Conservation (phyloP, 306 rosid species). For the Cucurbita ficifolia region DNA sequence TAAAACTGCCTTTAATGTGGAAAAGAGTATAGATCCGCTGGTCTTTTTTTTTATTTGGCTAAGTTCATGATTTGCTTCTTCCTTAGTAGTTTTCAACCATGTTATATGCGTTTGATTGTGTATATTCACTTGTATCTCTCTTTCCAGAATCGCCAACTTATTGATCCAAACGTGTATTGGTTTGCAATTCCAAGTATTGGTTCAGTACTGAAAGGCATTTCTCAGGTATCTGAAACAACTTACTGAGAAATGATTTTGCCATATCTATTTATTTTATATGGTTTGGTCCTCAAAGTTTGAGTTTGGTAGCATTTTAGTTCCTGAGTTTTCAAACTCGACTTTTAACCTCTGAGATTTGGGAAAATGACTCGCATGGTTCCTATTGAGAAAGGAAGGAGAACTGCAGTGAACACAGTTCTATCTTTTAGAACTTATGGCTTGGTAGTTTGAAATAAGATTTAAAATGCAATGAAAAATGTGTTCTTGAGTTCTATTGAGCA, state of each 20-base stretch:
- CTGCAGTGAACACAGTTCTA: background rate
- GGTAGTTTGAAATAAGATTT: background rate
- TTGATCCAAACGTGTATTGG: constrained; percentile 79
- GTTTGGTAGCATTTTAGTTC: too few species aligned
- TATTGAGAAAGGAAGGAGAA: too few species aligned
- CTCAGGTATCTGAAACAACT: constrained; percentile 47
- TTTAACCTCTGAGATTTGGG: too few species aligned
- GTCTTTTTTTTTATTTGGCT: background rate
- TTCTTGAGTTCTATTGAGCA: background rate
- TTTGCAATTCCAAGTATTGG: constrained; percentile 82
- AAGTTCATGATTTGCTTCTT: background rate
- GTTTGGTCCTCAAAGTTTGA: too few species aligned
- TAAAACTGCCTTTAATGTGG: background rate
- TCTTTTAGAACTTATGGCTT: background rate
- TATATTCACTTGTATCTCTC: constrained; percentile 6
- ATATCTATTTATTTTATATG: too few species aligned
- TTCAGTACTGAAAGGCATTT: constrained; percentile 62
- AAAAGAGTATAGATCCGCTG: background rate
- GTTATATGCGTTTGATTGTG: background rate
- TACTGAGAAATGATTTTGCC: too few species aligned
- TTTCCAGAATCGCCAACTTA: constrained; percentile 70
- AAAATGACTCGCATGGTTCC: too few species aligned
- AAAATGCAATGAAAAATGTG: background rate
- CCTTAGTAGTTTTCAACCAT: background rate
- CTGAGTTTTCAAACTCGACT: too few species aligned